Evolutionary conservation across 352 stramenopile genomes (phyloP), one percentile per base, ranked within the genome.

Genomic region (Thraustotheca clavata): DNA sequence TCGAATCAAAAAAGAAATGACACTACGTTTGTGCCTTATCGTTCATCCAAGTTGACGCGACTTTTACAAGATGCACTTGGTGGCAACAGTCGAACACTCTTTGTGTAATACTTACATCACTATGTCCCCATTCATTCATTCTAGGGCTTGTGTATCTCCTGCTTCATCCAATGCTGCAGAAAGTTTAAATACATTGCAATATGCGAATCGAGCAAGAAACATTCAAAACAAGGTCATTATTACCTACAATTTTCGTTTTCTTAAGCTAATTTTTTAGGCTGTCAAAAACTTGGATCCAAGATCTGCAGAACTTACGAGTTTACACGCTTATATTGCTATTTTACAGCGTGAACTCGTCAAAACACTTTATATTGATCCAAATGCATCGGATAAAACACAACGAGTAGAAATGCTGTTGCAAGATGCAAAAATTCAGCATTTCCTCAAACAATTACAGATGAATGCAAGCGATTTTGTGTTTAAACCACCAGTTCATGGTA

Each of bases 241-340:
- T 26, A 38, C 8, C 29, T 61, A n/a, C 11, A 59, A 59, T 59
- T 33, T 20, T 18, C 38, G 38, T 16, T 20, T 43, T 20, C 16
- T 18, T 43, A 43, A 20, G 16, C 16, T 43, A 29, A 50, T 60
- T 24, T 32, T 29, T 6, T 59, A 68, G 60, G 86, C 86, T 3
- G 75, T 95, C 26, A 95, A 95, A 52, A 95, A 95, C 40, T 79
- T 95, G 32, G 84, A 95, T 70, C 79, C 73, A n/a, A 73, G 79
- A 12, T 89, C 84, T 12, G 81, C 78, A 0, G 82, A 95, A 54
- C 50, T 95, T 0, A 62, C 83, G 20, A 75, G 70, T n/a, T 59
- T 90, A 32, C 86, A 87, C 49, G 77, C 83, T 0, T 77, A 89
- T 20, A 87, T 88, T 39, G 67, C 77, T 4, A 41, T 95, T 14